Conservation (phyloP, 495 filamentous ascomycete genomes). For the Podospora pseudoanserina region DNA sequence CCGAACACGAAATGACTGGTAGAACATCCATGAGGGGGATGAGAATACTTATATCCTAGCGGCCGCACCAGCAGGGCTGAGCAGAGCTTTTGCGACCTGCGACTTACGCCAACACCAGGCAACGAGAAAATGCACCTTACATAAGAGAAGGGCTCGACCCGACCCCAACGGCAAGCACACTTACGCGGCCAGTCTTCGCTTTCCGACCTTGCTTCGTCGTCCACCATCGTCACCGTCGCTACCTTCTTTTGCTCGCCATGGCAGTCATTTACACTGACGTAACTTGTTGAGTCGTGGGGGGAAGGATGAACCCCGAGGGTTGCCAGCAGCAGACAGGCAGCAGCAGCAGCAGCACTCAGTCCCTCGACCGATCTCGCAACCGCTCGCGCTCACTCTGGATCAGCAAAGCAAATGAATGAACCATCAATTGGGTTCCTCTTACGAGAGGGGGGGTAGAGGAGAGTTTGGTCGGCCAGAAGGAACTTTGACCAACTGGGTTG, state of each 20-base stretch:
- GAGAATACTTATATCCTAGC: constrained; percentile 8
- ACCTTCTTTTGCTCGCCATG: background rate
- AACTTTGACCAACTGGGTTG: background rate
- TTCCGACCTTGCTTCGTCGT: background rate
- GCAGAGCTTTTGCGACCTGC: background rate
- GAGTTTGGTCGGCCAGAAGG: background rate
- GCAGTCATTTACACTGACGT: background rate
- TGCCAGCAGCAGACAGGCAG: background rate
- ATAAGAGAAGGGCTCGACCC: background rate
- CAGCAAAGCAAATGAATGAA: too few relatives aligned
- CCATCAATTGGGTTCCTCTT: background rate
- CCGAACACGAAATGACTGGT: background rate
- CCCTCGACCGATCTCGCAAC: background rate
- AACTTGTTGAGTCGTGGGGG: background rate
- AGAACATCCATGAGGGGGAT: background rate
- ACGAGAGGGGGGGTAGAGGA: background rate
- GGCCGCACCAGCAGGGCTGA: constrained; percentile 8
- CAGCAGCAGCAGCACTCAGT: background rate
- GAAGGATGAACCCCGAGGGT: background rate
- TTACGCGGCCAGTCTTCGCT: background rate
- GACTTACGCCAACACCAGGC: background rate
- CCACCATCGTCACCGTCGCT: background rate
- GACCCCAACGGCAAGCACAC: background rate
- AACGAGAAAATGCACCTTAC: background rate
- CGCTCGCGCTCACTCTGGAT: background rate